These are phyloP conservation scores for Cornus florida DNA, from an alignment of 148 eudicot genomes.

Conservation along the genomic window DNA sequence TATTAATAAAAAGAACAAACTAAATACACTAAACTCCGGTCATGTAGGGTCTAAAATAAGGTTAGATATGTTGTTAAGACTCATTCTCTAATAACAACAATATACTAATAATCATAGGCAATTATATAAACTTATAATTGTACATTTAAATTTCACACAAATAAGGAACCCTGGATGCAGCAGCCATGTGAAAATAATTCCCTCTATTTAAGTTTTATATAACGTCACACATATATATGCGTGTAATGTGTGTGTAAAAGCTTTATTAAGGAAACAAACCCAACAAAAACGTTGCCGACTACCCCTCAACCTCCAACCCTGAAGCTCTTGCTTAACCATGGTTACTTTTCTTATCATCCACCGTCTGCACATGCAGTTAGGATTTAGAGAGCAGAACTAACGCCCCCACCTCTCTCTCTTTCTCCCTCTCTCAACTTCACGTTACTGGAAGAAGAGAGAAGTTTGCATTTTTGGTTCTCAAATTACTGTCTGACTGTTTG, in stretches of 20 bases:
- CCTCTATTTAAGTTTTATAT: too few species aligned
- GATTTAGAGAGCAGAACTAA: slow-evolving; percentile 13
- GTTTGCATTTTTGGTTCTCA: not conserved
- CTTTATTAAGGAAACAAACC: not conserved
- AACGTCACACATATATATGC: too few species aligned
- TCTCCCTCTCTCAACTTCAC: not conserved
- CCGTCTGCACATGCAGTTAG: slow-evolving; percentile 22
- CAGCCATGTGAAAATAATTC: too few species aligned
- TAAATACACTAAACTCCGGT: too few species aligned
- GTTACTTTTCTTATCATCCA: slow-evolving; percentile 14
- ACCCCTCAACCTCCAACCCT: not conserved
- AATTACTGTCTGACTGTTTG: slow-evolving; percentile 1
- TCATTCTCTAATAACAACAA: too few species aligned
- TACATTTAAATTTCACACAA: too few species aligned
- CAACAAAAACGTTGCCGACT: not conserved
- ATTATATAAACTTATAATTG: too few species aligned
- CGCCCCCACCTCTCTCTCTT: not conserved
- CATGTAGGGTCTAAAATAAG: too few species aligned
- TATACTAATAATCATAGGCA: too few species aligned
- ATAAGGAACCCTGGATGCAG: too few species aligned
- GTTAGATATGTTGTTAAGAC: too few species aligned
- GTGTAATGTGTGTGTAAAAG: not conserved
- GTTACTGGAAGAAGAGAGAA: not conserved
- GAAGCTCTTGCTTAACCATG: slow-evolving; percentile 13
- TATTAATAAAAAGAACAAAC: too few species aligned